These are phyloP conservation scores for Phytophthora pistaciae DNA, from an alignment of 352 stramenopile species.

Conservation along the genomic window DNA sequence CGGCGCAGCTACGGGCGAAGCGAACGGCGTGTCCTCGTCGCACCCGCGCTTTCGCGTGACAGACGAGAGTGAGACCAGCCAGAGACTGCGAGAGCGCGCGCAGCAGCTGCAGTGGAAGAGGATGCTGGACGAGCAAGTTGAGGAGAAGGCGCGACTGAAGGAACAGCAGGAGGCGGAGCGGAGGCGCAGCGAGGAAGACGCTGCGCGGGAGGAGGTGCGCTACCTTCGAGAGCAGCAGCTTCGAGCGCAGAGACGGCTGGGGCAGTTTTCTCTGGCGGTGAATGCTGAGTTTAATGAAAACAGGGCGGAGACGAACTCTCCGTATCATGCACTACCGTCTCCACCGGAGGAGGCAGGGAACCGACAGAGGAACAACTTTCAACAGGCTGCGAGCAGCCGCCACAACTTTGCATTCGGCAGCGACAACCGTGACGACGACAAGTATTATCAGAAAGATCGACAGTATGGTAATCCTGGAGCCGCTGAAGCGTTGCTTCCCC, in stretches of 20 bases:
- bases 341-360: constrained; percentile 13
- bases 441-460: constrained; percentile 26
- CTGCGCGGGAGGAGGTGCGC: constrained; percentile 58
- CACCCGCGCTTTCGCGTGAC: constrained; percentile 67
- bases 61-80: constrained; percentile 58
- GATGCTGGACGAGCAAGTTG: constrained; percentile 77
- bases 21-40: constrained; percentile 29
- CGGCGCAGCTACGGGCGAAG: constrained; percentile 40
- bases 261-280: constrained; percentile 25
- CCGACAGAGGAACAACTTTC: constrained; percentile 22
- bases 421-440: constrained; percentile 15
- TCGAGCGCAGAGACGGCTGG: constrained; percentile 61
- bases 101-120: constrained; percentile 79
- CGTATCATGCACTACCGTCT: constrained; percentile 29
- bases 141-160: constrained; percentile 70
- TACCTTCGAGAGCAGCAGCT: constrained; percentile 69
- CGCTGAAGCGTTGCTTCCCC: constrained; percentile 26
- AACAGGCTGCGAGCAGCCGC: constrained; percentile 17
- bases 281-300: constrained; percentile 22
- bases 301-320: constrained; percentile 7
- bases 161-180: constrained; percentile 53
- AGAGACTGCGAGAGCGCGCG: constrained; percentile 65
- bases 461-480: constrained; percentile 18
- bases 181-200: constrained; percentile 44
- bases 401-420: constrained; percentile 28